Evolutionary conservation across 2,329 filamentous ascomycete species (phyloP), one percentile per base, ranked within the genome.

Genomic region (Fusarium sp.): DNA sequence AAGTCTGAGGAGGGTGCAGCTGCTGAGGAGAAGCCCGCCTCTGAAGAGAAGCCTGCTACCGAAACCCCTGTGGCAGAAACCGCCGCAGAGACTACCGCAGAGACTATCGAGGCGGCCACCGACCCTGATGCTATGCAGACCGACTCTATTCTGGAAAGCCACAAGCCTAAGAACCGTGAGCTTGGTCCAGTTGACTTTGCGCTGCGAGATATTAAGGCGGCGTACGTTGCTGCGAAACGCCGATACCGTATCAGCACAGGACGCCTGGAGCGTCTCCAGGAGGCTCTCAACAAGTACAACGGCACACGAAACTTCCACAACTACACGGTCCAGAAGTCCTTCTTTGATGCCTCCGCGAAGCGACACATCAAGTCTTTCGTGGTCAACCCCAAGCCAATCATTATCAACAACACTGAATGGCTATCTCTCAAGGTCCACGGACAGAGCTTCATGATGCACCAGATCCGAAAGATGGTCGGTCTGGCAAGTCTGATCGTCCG

Each of bases 391-490:
- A 83, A 87, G 56, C 93, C 93, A 1, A 90, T 97, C 75, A 88
- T 93, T 76, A 96, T 97, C 79, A 89, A 93, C 78, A 90, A 95
- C 76, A 97, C 93, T 2, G 92, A 99, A 83, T 99, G 96, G 96
- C 85, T 99, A 4, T 96, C 91, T 44, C 85, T 98, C 71, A 97
- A 97, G 78, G 94, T 99, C 23, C 96, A 99, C 80, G 96, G 96
- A 0, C 96, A 99, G 81, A 95, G 91, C 76, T 99, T 99, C 85
- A 99, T 99, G 96, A 99, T 99, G 96, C 96, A 99, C 80, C 96
- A 99, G 82, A 99, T 99, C 80, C 91, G 96, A 76, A 99, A 98
- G 82, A 98, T 99, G 96, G 93, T 99, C 14, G 93, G 92, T 61
- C 93, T 99, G 91, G 93, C 89, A 8, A 89, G 93, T 33, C 84